These are phyloP conservation scores for Septoria petroselini DNA, from an alignment of 2,329 filamentous ascomycete species.

Conservation along the genomic window DNA sequence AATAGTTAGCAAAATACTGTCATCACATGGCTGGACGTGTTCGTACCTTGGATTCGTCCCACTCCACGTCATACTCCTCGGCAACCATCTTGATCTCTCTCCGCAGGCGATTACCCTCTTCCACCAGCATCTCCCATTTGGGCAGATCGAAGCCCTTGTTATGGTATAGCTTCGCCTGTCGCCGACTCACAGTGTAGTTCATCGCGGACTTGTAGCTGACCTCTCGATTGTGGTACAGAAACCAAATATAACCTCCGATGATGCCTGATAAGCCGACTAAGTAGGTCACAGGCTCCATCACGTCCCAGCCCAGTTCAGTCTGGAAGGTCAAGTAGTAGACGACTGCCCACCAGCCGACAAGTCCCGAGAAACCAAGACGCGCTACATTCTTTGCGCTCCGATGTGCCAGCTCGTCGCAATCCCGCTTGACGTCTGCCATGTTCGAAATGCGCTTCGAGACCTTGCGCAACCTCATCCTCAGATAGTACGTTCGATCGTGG, in stretches of 20 bases:
- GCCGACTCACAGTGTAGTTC: conserved; percentile 76
- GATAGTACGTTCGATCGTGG: conserved; percentile 84
- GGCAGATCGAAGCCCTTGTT: conserved; percentile 69
- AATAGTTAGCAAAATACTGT: too few species aligned
- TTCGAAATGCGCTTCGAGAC: conserved; percentile 65
- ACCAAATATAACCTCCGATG: conserved; percentile 90
- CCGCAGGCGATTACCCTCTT: conserved; percentile 74
- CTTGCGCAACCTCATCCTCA: conserved; percentile 71
- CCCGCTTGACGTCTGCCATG: conserved; percentile 70
- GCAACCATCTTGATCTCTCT: conserved; percentile 78
- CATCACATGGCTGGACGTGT: too few species aligned
- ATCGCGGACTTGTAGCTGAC: conserved; percentile 79
- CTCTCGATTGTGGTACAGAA: conserved; percentile 86
- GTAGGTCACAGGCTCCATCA: conserved; percentile 88
- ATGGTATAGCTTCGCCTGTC: conserved; percentile 75
- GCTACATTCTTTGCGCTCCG: conserved; percentile 74
- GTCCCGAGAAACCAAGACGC: conserved; percentile 69
- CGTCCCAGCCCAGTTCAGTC: conserved; percentile 82
- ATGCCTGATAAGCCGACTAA: conserved; percentile 80
- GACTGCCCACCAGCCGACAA: conserved; percentile 75
- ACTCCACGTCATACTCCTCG: conserved; percentile 84
- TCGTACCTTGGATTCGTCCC: conserved; percentile 41
- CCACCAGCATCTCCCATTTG: conserved; percentile 73
- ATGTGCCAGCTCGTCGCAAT: conserved; percentile 77
- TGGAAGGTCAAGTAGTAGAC: conserved; percentile 68